These are phyloP conservation scores for Leccinum uliginosum DNA, from an alignment of 768 basidiomycete genomes.

Conservation along the genomic window DNA sequence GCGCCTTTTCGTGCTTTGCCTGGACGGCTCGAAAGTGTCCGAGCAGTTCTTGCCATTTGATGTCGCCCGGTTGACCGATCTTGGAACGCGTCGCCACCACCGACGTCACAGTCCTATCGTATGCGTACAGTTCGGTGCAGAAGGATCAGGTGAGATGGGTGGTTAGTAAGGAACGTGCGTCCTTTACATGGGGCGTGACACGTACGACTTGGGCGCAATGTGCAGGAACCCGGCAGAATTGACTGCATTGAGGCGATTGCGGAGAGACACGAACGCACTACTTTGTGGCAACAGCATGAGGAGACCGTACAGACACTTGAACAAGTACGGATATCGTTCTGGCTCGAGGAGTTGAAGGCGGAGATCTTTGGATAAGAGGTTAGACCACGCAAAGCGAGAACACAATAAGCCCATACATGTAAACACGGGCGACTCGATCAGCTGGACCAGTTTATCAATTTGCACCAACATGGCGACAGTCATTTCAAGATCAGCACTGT, in stretches of 20 bases:
- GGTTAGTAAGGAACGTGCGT: background rate
- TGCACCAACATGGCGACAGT: conserved; percentile 94
- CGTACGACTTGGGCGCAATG: conserved; percentile 82
- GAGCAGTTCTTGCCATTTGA: conserved; percentile 96
- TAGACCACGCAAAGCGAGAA: background rate
- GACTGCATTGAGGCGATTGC: conserved; percentile 91
- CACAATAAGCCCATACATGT: conserved; percentile 64
- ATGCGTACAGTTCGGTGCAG: background rate
- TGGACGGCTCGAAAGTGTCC: conserved; percentile 90
- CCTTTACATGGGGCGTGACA: background rate
- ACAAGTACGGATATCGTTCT: conserved; percentile 91
- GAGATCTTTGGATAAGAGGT: conserved; percentile 45
- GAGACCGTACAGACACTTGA: conserved; percentile 96
- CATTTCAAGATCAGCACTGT: conserved; percentile 92
- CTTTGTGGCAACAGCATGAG: conserved; percentile 98
- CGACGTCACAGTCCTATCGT: conserved; percentile 24
- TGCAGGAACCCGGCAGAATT: conserved; percentile 93
- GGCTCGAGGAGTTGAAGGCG: conserved; percentile 95
- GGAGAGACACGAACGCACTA: conserved; percentile 89
- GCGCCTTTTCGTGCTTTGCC: conserved; percentile 85
- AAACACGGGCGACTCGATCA: conserved; percentile 98
- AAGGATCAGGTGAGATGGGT: conserved; percentile 13
- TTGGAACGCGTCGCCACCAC: conserved; percentile 63
- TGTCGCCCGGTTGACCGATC: conserved; percentile 68
- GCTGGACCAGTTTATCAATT: conserved; percentile 94